Evolutionary conservation across 2,329 filamentous ascomycete genomes (phyloP), one percentile per base, ranked within the genome.

Genomic region (Tolypocladium endophyticum): DNA sequence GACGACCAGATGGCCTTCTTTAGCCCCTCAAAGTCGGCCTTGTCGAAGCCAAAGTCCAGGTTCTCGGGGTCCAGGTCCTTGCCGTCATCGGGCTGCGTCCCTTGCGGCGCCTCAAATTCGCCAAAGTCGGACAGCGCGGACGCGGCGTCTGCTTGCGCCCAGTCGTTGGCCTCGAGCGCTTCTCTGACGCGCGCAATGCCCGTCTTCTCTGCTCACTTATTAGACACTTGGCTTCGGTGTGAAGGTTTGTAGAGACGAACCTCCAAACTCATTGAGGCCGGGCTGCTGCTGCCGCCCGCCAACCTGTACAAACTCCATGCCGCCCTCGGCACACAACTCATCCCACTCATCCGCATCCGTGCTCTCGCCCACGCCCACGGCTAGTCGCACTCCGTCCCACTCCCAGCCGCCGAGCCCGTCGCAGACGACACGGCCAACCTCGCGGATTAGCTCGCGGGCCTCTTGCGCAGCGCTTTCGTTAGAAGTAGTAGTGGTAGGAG

Each of bases 111-210:
- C 41, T 4, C 67, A 70, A 53, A 66, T 62, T 54, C 28, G 63
- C 63, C 33, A 65, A 64, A 20, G 64, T 69, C 8, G 55, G 50
- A 54, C 4, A 14, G 28, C 14, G 47, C 28, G 3, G 47, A n/a
- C 18, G 30, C 1, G 11, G 50, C 64, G 11, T 64, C 65, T 14
- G 64, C 63, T 58, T 74, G 71, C 2, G 75, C 77, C 86, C 86
- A 89, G 70, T 87, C 85, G 67, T 87, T 88, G 20, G 84, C 76
- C 66, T 88, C 80, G 18, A 89, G 71, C 0, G 85, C 86, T 67
- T 88, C 85, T 11, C 77, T 75, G 2, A 84, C 77, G 12, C 86
- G 77, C 1, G 81, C 75, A 43, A 87, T 77, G 20, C 85, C 85
- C 38, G 77, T 79, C 61, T 80, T 81, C 70, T 87, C 85, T 84